Percentiles rank a stretch among this genome's conserved stretches.
phyloP scores from a whole-genome alignment of 2,329 filamentous ascomycete species.

The Eutypa lata region DNA sequence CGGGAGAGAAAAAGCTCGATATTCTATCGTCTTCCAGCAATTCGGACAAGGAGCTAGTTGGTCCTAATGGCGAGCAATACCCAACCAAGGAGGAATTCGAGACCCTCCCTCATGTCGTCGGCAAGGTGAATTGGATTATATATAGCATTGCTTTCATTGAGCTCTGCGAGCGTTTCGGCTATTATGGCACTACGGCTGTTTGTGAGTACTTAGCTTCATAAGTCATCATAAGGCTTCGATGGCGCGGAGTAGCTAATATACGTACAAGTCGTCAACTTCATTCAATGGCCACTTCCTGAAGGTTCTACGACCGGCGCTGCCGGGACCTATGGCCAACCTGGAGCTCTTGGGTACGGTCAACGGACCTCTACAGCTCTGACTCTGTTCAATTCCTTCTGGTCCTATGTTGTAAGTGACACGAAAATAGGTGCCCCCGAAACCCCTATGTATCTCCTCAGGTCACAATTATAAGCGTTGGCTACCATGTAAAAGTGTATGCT shows the following conservation, averaged over 20 bases:
- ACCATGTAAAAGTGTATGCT: no score
- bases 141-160: slow-evolving; percentile 63
- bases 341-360: slow-evolving; percentile 50
- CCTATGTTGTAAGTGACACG: slow-evolving; percentile 23
- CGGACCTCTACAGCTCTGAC: slow-evolving; percentile 23
- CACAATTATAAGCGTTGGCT: no score
- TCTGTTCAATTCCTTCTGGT: slow-evolving; percentile 30
- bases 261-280: slow-evolving; percentile 56
- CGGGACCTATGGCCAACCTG: slow-evolving; percentile 35
- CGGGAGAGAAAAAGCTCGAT: no score
- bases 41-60: no score
- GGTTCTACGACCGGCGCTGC: slow-evolving; percentile 50
- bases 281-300: slow-evolving; percentile 50
- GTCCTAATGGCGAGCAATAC: slow-evolving; percentile 35
- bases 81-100: slow-evolving; percentile 53
- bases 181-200: slow-evolving; percentile 60
- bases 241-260: no score
- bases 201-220: no score
- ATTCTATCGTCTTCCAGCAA: no score
- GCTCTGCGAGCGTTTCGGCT: slow-evolving; percentile 62
- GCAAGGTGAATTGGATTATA: slow-evolving; percentile 50
- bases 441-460: no score
- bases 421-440: no score
- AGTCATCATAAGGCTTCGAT: no score
- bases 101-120: slow-evolving; percentile 50